Conservation (phyloP, 2,329 filamentous ascomycete species). For the Penicillium sp. region DNA sequence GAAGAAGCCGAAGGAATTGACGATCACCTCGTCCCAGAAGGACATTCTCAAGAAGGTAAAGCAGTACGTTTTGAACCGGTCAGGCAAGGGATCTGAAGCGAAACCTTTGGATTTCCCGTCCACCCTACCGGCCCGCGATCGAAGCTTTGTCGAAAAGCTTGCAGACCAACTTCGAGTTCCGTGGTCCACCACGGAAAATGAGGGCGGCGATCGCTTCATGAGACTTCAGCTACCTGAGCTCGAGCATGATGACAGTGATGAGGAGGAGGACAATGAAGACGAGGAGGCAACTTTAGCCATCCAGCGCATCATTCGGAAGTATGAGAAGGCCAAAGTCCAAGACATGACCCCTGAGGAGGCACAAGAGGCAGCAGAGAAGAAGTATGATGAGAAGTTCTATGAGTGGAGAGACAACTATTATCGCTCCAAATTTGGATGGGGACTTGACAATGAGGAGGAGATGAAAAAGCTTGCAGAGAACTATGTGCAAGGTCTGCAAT, state of each 20-base stretch:
- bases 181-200: conserved; percentile 65
- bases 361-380: conserved; percentile 73
- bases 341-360: conserved; percentile 78
- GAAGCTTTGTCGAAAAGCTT: conserved; percentile 88
- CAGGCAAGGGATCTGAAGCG: conserved; percentile 47
- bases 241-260: conserved; percentile 52
- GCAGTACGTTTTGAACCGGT: conserved; percentile 73
- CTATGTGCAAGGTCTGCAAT: conserved; percentile 95
- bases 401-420: conserved; percentile 97
- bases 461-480: conserved; percentile 85
- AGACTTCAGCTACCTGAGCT: conserved; percentile 60
- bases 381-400: conserved; percentile 87
- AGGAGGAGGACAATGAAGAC: conserved; percentile 72
- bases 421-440: conserved; percentile 86
- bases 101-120: conserved; percentile 70
- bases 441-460: conserved; percentile 75
- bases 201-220: conserved; percentile 66
- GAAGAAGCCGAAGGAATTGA: conserved; percentile 62
- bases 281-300: conserved; percentile 83
- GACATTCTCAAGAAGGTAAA: conserved; percentile 79
- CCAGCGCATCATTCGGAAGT: conserved; percentile 80
- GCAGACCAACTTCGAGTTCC: conserved; percentile 67
- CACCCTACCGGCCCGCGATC: conserved; percentile 75
- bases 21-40: conserved; percentile 78
- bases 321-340: conserved; percentile 84